These are phyloP conservation scores for Blastocystis sp. DNA, from an alignment of 352 stramenopile species.

Conservation along the genomic window DNA sequence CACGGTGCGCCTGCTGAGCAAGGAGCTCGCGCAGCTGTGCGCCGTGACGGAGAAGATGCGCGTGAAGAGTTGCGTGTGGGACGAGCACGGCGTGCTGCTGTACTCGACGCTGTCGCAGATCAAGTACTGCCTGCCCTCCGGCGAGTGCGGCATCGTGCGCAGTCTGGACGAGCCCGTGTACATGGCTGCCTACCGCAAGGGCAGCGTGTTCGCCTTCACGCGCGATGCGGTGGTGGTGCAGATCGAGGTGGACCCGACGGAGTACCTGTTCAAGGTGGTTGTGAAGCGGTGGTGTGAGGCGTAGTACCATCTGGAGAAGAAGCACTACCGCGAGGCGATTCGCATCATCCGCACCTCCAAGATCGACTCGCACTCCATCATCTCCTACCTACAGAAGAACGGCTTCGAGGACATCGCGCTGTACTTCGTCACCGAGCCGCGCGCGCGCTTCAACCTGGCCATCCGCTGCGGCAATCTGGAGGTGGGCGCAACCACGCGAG, in stretches of 20 bases:
- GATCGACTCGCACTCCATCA: slow-evolving; percentile 94
- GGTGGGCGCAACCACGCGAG: slow-evolving; percentile 91
- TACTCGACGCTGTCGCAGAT: slow-evolving; percentile 95
- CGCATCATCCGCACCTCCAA: slow-evolving; percentile 93
- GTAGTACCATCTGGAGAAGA: slow-evolving; percentile 80
- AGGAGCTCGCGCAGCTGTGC: slow-evolving; percentile 93
- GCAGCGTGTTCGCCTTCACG: slow-evolving; percentile 89
- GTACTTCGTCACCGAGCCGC: slow-evolving; percentile 97
- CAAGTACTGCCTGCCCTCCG: slow-evolving; percentile 83
- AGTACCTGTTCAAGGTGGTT: slow-evolving; percentile 92
- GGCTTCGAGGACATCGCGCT: slow-evolving; percentile 98
- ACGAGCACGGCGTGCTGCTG: slow-evolving; percentile 90
- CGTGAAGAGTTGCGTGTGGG: slow-evolving; percentile 89
- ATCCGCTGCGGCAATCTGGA: slow-evolving; percentile 98
- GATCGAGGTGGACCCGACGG: slow-evolving; percentile 93
- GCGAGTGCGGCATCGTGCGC: slow-evolving; percentile 94
- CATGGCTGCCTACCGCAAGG: slow-evolving; percentile 87
- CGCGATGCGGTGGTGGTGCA: slow-evolving; percentile 91
- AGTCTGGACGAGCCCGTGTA: slow-evolving; percentile 95
- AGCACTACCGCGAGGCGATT: slow-evolving; percentile 96
- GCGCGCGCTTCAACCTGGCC: slow-evolving; percentile 91
- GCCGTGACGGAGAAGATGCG: slow-evolving; percentile 93
- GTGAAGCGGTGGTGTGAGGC: neutral
- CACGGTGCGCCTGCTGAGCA: slow-evolving; percentile 91
- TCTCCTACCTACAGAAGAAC: slow-evolving; percentile 96